These are phyloP conservation scores for Melanogaster broomeanus DNA, from an alignment of 768 basidiomycete genomes.

Conservation along the genomic window DNA sequence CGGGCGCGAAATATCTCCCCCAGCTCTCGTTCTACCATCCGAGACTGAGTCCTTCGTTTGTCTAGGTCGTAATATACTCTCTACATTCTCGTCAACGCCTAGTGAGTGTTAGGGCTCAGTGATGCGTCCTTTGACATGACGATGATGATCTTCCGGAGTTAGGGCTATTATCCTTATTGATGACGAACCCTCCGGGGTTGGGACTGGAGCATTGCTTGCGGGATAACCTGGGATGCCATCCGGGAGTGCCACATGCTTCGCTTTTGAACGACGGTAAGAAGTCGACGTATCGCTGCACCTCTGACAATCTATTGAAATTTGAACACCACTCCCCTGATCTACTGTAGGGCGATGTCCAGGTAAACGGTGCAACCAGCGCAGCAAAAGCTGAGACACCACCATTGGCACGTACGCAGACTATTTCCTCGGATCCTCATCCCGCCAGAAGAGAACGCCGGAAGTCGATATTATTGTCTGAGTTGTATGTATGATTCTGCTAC, in stretches of 20 bases:
- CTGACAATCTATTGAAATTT: too few species aligned
- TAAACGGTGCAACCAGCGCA: background rate
- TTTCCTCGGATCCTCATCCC: constrained; percentile 24
- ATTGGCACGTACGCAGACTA: constrained; percentile 20
- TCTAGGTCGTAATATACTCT: too few species aligned
- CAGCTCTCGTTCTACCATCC: too few species aligned
- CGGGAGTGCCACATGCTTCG: constrained; percentile 11
- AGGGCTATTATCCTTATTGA: constrained; percentile 24
- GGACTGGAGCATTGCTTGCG: constrained; percentile 25
- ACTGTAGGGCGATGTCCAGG: too few species aligned
- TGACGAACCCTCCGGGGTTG: constrained; percentile 16
- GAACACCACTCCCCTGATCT: too few species aligned
- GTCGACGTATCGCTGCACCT: too few species aligned
- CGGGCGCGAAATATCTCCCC: too few species aligned
- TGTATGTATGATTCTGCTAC: constrained; percentile 3
- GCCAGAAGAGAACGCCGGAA: constrained; percentile 45
- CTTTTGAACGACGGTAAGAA: constrained; percentile 19
- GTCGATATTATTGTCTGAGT: constrained; percentile 33
- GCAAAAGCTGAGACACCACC: background rate
- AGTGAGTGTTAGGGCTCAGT: background rate
- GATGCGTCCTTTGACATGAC: too few species aligned
- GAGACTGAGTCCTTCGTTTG: too few species aligned
- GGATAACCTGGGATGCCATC: constrained; percentile 11
- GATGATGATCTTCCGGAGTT: background rate
- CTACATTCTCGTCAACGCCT: constrained; percentile 22